These are phyloP conservation scores for Globisporangium yorkense DNA, from an alignment of 352 stramenopile species.

Conservation along the genomic window DNA sequence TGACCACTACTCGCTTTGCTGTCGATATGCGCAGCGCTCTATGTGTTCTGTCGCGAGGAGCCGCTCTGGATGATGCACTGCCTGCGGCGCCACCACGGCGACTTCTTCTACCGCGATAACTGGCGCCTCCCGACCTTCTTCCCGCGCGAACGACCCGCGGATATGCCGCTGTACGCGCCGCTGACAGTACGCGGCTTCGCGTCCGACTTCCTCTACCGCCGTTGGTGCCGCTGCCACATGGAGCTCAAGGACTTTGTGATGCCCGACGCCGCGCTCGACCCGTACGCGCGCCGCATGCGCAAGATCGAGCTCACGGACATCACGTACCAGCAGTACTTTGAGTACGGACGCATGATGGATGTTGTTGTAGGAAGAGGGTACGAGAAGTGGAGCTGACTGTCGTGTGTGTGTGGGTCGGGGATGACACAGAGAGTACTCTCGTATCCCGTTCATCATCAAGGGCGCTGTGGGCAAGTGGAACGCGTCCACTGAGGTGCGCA, in stretches of 20 bases:
- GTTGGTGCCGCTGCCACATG: slow-evolving; percentile 83
- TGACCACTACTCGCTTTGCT: background rate
- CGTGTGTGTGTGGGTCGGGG: no score
- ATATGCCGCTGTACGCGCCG: slow-evolving; percentile 19
- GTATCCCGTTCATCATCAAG: slow-evolving; percentile 67
- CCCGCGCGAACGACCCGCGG: slow-evolving; percentile 26
- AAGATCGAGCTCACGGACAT: slow-evolving; percentile 53
- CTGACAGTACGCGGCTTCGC: slow-evolving; percentile 37
- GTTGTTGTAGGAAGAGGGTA: background rate
- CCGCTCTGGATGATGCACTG: slow-evolving; percentile 83
- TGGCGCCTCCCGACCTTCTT: slow-evolving; percentile 84
- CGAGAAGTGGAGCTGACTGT: no score
- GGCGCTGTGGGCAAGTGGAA: slow-evolving; percentile 67
- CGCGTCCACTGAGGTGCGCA: slow-evolving; percentile 47
- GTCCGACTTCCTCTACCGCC: slow-evolving; percentile 82
- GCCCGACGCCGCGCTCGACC: slow-evolving; percentile 31
- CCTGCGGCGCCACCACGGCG: slow-evolving; percentile 54
- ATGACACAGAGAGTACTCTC: slow-evolving; percentile 45
- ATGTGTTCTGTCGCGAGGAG: slow-evolving; percentile 75
- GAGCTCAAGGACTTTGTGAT: slow-evolving; percentile 49
- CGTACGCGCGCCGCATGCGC: slow-evolving; percentile 37
- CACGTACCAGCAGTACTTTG: slow-evolving; percentile 65
- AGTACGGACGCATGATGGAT: slow-evolving; percentile 28
- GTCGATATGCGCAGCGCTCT: slow-evolving; percentile 38
- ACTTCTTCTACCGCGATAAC: slow-evolving; percentile 56